Evolutionary conservation across 2,329 filamentous ascomycete species (phyloP), one percentile per base, ranked within the genome.

Genomic region (Cordyceps cateniannulata): DNA sequence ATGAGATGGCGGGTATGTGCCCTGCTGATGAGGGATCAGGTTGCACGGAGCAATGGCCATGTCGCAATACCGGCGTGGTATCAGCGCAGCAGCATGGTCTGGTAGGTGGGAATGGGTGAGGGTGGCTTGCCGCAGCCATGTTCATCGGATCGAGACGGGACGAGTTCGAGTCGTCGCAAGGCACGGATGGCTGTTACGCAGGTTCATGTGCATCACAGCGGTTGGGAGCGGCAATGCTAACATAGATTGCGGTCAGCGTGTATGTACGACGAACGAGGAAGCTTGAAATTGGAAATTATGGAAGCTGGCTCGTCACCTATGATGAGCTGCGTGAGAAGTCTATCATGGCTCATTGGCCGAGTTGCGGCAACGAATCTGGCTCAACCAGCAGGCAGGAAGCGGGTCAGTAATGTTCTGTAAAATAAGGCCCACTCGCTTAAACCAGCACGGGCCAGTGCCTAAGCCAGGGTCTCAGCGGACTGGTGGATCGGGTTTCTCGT

Each of bases 361-460:
- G 35, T 38, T 38, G 35, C 10, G 10, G 14, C 16, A n/a, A 42
- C 18, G 16, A 42, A 42, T 42, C 18, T 42, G 5, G 38, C 38
- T 42, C 6, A 35, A 35, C 10, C 2, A n/a, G 38, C 38, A n/a
- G 18, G 38, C 38, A n/a, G n/a, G n/a, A 29, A 25, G 47, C 55
- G 54, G 55, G 55, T 66, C 63, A 69, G 67, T 63, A 68, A 70
- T 70, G 68, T 70, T 51, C 47, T 52, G 35, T 59, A 32, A 59
- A 53, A 53, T 53, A 66, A 69, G 69, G 59, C 67, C 68, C 68
- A 69, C 68, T 70, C 68, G 65, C 69, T 70, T 69, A 67, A 65
- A 65, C 61, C 61, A 62, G 69, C 69, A 70, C 68, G 64, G 69
- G 62, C 69, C 69, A 70, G 61, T 62, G 50, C 60, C 60, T 57